phyloP scores from a whole-genome alignment of 2,329 filamentous ascomycete genomes.

The Pestalotiopsis sp. region DNA sequence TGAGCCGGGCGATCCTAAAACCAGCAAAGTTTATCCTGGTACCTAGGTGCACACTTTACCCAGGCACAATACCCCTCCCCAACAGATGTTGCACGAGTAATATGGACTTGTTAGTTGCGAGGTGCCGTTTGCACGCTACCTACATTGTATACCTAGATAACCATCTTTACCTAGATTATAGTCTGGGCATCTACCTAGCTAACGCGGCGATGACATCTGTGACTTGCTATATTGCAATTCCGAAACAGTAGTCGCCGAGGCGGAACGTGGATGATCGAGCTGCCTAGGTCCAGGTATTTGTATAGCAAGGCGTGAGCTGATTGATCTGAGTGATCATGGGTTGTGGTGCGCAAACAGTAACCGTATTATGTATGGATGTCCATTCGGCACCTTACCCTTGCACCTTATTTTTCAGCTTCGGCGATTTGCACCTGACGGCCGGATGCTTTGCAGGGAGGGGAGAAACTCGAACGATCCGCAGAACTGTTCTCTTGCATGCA shows the following conservation, averaged over 20 bases:
- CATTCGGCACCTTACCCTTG: no score
- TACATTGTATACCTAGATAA: not conserved
- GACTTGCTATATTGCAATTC: no score
- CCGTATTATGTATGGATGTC: no score
- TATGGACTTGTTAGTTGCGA: not conserved
- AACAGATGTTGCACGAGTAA: slow-evolving; percentile 2
- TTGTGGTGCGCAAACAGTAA: no score
- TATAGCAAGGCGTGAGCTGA: no score
- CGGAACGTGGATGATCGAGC: no score
- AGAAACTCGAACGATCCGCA: slow-evolving; percentile 20
- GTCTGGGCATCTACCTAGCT: no score
- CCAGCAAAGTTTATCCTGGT: slow-evolving; percentile 1
- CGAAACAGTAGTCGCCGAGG: no score
- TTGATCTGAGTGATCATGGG: no score
- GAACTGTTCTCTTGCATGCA: slow-evolving; percentile 16
- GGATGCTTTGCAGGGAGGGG: not conserved
- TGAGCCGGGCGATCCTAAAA: not conserved
- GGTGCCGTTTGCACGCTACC: not conserved
- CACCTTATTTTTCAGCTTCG: not conserved
- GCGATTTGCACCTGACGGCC: not conserved
- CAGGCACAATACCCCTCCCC: not conserved
- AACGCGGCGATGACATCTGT: not conserved
- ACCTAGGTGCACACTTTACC: not conserved
- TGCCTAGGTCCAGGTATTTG: no score
- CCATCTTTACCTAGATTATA: no score